Evolutionary conservation across 1,284 basidiomycete species (phyloP), one percentile per base, ranked within the genome.

Genomic region (Marasmius fiardii): DNA sequence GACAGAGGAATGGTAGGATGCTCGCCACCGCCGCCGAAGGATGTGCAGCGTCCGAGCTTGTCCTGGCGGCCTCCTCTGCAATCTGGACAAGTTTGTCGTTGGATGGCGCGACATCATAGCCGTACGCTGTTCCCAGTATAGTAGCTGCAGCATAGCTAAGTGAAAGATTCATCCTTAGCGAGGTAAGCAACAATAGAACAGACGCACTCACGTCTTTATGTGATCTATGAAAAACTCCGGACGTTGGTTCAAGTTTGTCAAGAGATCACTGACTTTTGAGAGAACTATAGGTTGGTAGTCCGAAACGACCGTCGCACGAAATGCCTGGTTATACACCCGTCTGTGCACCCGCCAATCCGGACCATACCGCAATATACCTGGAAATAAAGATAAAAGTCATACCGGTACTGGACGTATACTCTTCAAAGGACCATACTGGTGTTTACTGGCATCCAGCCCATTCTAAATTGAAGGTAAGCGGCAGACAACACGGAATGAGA

Each of bases 271-370:
- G 4, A 61, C 64, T 47, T 73, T 73, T 21, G 58, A 58, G 41
- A 64, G 61, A 39, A 76, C 69, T n/a, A 69, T 60, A 3, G 69
- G 63, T 1, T 58, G 52, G 50, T 72, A 73, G 37, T 60, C 61
- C 2, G 59, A 53, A 33, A 60, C 51, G 0, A 62, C 63, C 4
- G 62, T 58, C 4, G 63, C 61, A 20, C 66, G 63, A 52, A 72
- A 72, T n/a, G 62, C 61, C 51, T 72, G 66, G 23, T 76, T 71
- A 34, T 73, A 70, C 33, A 74, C 59, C 47, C 65, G 66, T 26
- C 75, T 63, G 31, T 73, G 70, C 1, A 63, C 56, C 23, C 73
- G 71, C 78, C 78, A 81, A 47, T 58, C 59, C 3, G 73, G 65
- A 2, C 71, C 69, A 55, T 80, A 78, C 23, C 65, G 64, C 56